Percentiles rank a stretch among this genome's conserved stretches.
Evolutionary conservation across 306 rosid genomes (phyloP).

Genomic region (Cercis canadensis): DNA sequence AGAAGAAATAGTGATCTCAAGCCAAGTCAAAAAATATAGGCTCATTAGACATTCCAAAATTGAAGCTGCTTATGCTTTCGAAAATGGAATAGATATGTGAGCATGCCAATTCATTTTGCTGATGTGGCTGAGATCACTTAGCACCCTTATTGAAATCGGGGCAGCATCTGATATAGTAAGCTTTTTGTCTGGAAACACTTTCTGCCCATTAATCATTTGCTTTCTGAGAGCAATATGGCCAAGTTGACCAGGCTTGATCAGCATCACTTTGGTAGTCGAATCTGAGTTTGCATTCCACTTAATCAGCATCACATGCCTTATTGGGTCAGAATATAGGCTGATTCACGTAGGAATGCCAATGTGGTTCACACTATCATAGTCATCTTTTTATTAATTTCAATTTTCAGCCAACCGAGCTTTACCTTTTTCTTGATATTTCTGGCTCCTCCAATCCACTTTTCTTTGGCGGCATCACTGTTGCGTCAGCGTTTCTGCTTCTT

Average conservation of each 20-base stretch:
- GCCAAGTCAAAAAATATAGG: too few species aligned
- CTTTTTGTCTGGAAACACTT: not conserved
- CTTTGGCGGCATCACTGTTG: slow-evolving; percentile 49
- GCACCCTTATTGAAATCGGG: too few species aligned
- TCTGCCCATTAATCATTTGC: slow-evolving; percentile 35
- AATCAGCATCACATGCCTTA: slow-evolving; percentile 56
- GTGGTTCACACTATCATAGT: slow-evolving; percentile 14
- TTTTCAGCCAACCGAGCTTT: slow-evolving; percentile 8
- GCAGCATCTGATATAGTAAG: too few species aligned
- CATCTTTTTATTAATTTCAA: slow-evolving; percentile 18
- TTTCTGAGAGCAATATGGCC: slow-evolving; percentile 51
- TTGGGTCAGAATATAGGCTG: slow-evolving; percentile 46
- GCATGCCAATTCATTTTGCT: too few species aligned
- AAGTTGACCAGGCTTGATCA: slow-evolving; percentile 44
- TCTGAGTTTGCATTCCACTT: slow-evolving; percentile 92
- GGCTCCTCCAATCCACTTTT: slow-evolving; percentile 22
- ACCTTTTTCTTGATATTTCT: slow-evolving; percentile 40
- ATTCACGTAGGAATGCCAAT: too few species aligned
- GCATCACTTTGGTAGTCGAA: slow-evolving; percentile 54
- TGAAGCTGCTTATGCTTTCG: too few species aligned
- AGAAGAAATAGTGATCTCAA: too few species aligned
- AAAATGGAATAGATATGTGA: too few species aligned
- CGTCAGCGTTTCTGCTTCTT: slow-evolving; percentile 41
- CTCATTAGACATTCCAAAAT: too few species aligned
- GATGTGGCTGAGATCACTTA: too few species aligned